A percentile compares a stretch with the other conserved stretches of the same genome.
Conservation (phyloP, 768 basidiomycete genomes). For the Paxillus involutus region DNA sequence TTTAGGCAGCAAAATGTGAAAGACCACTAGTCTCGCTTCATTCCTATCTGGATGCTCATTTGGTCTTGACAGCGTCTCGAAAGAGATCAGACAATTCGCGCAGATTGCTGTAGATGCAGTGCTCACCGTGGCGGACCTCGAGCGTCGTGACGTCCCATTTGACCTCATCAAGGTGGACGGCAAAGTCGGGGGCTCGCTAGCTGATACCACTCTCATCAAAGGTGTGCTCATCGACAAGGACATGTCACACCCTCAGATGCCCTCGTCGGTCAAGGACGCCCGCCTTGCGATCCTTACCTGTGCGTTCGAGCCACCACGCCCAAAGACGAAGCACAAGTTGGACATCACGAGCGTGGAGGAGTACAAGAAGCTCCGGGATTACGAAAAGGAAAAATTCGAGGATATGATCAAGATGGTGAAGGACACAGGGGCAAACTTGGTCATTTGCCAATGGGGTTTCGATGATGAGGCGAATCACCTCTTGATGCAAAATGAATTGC, state of each 20-base stretch:
- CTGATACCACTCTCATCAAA: conserved; percentile 92
- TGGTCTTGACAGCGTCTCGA: conserved; percentile 73
- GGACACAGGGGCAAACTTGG: conserved; percentile 94
- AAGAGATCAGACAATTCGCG: conserved; percentile 93
- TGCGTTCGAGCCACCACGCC: conserved; percentile 97
- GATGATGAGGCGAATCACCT: conserved; percentile 99
- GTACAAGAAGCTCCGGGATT: conserved; percentile 90
- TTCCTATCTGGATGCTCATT: conserved; percentile 1
- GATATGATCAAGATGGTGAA: conserved; percentile 98
- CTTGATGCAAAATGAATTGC: conserved; percentile 96
- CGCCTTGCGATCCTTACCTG: conserved; percentile 96
- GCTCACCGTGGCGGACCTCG: conserved; percentile 89
- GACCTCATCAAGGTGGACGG: conserved; percentile 99
- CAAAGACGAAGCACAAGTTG: conserved; percentile 98
- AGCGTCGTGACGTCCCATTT: conserved; percentile 93
- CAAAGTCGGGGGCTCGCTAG: conserved; percentile 96
- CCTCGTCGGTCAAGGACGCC: conserved; percentile 82
- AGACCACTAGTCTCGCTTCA: background rate
- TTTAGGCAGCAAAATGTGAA: conserved; percentile 95
- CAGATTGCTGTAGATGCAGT: conserved; percentile 98
- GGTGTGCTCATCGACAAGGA: conserved; percentile 99
- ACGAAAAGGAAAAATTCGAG: conserved; percentile 94
- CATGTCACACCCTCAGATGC: conserved; percentile 99
- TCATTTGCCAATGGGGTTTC: conserved; percentile 99
- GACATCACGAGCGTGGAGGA: conserved; percentile 97